Evolutionary conservation across 2,329 filamentous ascomycete species (phyloP).

Genomic region (Clonostachys sp.): DNA sequence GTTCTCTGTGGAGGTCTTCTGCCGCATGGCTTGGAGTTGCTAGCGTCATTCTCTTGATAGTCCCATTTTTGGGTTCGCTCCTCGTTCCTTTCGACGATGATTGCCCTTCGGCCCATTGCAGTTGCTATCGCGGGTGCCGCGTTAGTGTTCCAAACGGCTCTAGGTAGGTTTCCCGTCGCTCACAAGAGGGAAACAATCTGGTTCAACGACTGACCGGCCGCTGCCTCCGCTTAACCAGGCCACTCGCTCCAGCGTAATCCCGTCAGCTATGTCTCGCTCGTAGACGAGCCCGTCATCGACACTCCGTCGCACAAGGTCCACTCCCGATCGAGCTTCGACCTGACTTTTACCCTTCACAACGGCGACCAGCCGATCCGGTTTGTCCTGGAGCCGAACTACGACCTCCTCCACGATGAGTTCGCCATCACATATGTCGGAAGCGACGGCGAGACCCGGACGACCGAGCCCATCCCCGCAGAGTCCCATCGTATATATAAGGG

Average conservation of each 20-base stretch:
- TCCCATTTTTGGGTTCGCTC: too few relatives aligned
- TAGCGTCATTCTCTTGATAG: too few relatives aligned
- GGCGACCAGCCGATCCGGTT: conserved; percentile 70
- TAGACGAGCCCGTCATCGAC: conserved; percentile 73
- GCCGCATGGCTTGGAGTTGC: too few relatives aligned
- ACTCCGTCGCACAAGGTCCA: conserved; percentile 76
- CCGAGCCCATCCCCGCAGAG: conserved; percentile 67
- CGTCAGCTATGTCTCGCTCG: conserved; percentile 65
- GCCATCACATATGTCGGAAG: conserved; percentile 66
- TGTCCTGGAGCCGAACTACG: conserved; percentile 82
- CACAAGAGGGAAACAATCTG: conserved; percentile 8
- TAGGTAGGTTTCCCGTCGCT: conserved; percentile 15
- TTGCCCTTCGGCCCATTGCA: conserved; percentile 21
- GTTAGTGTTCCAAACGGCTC: conserved; percentile 19
- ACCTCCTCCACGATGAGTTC: conserved; percentile 76
- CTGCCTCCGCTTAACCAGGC: conserved; percentile 32
- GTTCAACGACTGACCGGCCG: neutral
- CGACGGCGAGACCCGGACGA: conserved; percentile 63
- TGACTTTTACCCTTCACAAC: conserved; percentile 72
- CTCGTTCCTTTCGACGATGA: conserved; percentile 13
- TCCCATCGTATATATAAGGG: conserved; percentile 85
- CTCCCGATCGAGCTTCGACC: conserved; percentile 76
- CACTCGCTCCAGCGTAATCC: conserved; percentile 74
- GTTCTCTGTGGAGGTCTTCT: too few relatives aligned
- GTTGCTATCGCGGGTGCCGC: conserved; percentile 21